These are phyloP conservation scores for Entomortierella lignicola DNA, from an alignment of 192 early-diverging fungal genomes.

Conservation along the genomic window DNA sequence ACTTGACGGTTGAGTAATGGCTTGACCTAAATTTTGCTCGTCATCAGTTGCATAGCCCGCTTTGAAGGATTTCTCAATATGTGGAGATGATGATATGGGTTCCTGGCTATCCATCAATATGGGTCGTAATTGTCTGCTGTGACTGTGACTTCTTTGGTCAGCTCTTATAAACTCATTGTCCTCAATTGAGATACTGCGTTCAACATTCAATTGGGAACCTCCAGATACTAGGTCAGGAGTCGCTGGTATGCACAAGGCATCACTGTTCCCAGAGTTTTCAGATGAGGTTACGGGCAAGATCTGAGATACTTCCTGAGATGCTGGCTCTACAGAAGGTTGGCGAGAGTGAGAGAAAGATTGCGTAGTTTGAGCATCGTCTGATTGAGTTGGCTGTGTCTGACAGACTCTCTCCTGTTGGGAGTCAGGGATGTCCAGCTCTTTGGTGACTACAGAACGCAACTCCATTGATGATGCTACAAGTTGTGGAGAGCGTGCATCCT, in stretches of 20 bases:
- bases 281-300: background rate
- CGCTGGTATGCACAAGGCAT: background rate
- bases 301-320: conserved; percentile 11
- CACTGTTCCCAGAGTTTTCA: too few relatives aligned
- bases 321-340: background rate
- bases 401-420: background rate
- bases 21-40: background rate
- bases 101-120: conserved; percentile 13
- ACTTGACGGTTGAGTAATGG: background rate
- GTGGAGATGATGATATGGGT: background rate
- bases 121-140: background rate
- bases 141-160: background rate
- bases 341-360: background rate
- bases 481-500: too few relatives aligned
- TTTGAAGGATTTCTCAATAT: too few relatives aligned
- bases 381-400: background rate
- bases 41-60: background rate
- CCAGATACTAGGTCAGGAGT: background rate
- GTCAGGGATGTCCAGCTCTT: background rate
- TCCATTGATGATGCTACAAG: too few relatives aligned
- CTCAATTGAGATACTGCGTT: too few relatives aligned
- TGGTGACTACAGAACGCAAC: too few relatives aligned
- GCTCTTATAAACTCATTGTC: background rate
- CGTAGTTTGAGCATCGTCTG: background rate
- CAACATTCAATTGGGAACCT: too few relatives aligned